Conservation (phyloP, 495 filamentous ascomycete genomes). For the Talaromyces adpressus region DNA sequence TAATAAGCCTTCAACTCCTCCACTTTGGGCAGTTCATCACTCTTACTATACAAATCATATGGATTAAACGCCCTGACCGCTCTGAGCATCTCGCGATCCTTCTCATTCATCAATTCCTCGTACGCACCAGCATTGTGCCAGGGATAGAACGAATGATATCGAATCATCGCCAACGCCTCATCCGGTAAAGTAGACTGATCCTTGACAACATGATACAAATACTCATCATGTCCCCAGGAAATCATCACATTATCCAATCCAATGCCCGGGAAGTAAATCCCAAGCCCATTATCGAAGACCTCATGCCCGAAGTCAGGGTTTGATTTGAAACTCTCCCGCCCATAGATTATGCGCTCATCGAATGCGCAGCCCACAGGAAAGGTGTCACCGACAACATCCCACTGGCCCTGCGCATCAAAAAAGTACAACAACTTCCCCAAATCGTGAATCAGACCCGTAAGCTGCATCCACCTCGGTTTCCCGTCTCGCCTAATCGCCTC, state of each 20-base stretch:
- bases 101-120: slow-evolving; percentile 69
- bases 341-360: slow-evolving; percentile 68
- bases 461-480: slow-evolving; percentile 89
- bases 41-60: slow-evolving; percentile 91
- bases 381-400: slow-evolving; percentile 89
- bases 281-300: slow-evolving; percentile 63
- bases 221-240: slow-evolving; percentile 90
- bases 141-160: slow-evolving; percentile 86
- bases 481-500: slow-evolving; percentile 83
- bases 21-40: slow-evolving; percentile 65
- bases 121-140: slow-evolving; percentile 82
- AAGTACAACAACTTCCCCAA: slow-evolving; percentile 85
- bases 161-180: slow-evolving; percentile 83
- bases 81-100: slow-evolving; percentile 69
- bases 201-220: slow-evolving; percentile 76
- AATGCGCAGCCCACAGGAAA: slow-evolving; percentile 88
- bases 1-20: slow-evolving; percentile 73
- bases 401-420: slow-evolving; percentile 74
- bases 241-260: slow-evolving; percentile 82
- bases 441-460: slow-evolving; percentile 84
- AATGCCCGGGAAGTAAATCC: slow-evolving; percentile 71
- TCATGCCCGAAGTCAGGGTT: slow-evolving; percentile 63
- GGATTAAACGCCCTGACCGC: slow-evolving; percentile 84
- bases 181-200: slow-evolving; percentile 68
- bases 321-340: slow-evolving; percentile 57